A percentile compares a stretch with the other conserved stretches of the same genome.
Evolutionary conservation across 2,329 filamentous ascomycete species (phyloP).

Genomic region (Epichloe aotearoae): DNA sequence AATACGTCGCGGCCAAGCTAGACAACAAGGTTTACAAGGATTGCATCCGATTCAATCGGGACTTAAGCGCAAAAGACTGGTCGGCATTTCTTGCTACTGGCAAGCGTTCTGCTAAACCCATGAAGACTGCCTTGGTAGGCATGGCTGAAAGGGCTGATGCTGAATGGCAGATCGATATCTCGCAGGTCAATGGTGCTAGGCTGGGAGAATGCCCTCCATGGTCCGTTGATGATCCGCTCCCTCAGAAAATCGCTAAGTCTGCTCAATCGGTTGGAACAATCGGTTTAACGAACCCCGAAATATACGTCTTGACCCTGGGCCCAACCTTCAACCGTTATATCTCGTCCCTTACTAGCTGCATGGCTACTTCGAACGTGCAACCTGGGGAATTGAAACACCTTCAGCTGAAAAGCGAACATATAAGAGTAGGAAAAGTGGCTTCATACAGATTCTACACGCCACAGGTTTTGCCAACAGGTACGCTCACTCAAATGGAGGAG

Average conservation of each 20-base stretch:
- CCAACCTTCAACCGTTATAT: slow-evolving; percentile 24
- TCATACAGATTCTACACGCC: slow-evolving; percentile 20
- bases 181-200: slow-evolving; percentile 5
- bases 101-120: slow-evolving; percentile 18
- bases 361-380: slow-evolving; percentile 20
- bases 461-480: neutral
- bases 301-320: slow-evolving; percentile 24
- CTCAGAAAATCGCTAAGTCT: slow-evolving; percentile 17
- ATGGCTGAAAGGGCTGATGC: slow-evolving; percentile 13
- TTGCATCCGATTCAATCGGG: slow-evolving; percentile 44
- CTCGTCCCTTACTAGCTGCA: slow-evolving; percentile 22
- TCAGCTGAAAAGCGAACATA: slow-evolving; percentile 23
- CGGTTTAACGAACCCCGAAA: slow-evolving; percentile 24
- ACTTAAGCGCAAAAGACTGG: slow-evolving; percentile 45
- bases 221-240: slow-evolving; percentile 21
- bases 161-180: slow-evolving; percentile 6
- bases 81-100: slow-evolving; percentile 38
- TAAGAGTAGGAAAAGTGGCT: slow-evolving; percentile 23
- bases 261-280: slow-evolving; percentile 15
- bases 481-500: neutral
- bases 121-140: slow-evolving; percentile 12
- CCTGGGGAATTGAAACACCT: slow-evolving; percentile 20
- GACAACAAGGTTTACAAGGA: slow-evolving; percentile 44
- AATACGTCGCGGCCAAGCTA: slow-evolving; percentile 43
- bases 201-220: slow-evolving; percentile 17